Base-by-base conservation (phyloP, 371 early-diverging fungal genomes). In the Nematocida ironsii region DNA sequence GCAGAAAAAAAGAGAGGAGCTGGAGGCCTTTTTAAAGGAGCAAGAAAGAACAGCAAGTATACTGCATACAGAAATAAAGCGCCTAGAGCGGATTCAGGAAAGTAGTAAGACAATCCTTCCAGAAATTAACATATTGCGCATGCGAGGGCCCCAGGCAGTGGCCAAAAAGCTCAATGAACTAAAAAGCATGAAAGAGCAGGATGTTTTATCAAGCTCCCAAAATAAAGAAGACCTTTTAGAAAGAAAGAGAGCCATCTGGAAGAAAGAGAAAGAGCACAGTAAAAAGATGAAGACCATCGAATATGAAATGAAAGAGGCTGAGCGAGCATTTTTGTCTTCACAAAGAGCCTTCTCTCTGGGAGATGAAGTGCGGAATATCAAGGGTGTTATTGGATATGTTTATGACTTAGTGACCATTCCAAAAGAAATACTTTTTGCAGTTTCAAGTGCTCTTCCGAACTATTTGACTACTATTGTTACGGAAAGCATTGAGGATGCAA, bases 391-490 rank as follows among this genome's bases (percentile, higher is more conserved):
- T 13, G 88, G 86, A 16, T 84, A 57, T 69, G 86, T 88, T 2
- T 86, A 74, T 74, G 82, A 83, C 40, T 39, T 88, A 1, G 54
- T 88, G 54, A 73, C 85, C 52, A 60, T 85, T 4, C 85, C 84
- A 18, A 75, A 82, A 20, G 85, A 86, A 54, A 70, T 85, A 27
- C 40, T 83, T 3, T 48, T 27, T 39, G 84, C 86, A 18, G 75
- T 86, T 62, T 82, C 86, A 67, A 82, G 72, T 18, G 83, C 85
- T 33, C n/a, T 71, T 47, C 72, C 75, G 2, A 62, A 78, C 33
- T 92, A 93, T 80, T 87, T 99, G 52, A 96, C 95, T 88, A 94
- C 95, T 84, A 90, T 99, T 16, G 96, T 98, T 13, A 97, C 97
- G 0, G 94, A 96, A 83, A 92, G 90, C 4, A 95, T 95, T 75